These are phyloP conservation scores for Alternaria ventricosa DNA, from an alignment of 2,329 filamentous ascomycete genomes.

Conservation along the genomic window DNA sequence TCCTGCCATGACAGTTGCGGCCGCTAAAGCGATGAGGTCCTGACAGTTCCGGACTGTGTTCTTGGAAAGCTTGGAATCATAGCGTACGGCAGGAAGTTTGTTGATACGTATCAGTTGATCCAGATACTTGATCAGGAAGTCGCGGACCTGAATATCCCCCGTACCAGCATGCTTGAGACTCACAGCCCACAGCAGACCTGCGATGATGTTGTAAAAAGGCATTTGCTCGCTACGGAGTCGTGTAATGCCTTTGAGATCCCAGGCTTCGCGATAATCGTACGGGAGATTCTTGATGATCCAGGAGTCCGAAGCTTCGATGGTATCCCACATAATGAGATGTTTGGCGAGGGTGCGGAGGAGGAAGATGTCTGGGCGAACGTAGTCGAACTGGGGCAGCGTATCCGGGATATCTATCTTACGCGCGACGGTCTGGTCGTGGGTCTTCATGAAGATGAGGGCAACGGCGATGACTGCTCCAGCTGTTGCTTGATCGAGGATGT, in stretches of 20 bases:
- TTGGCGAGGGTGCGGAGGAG: conserved; percentile 87
- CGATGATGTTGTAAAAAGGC: conserved; percentile 89
- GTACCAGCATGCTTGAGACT: conserved; percentile 56
- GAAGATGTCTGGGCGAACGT: conserved; percentile 91
- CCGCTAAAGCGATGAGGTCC: conserved; percentile 81
- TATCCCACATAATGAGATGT: conserved; percentile 91
- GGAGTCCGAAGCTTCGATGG: conserved; percentile 72
- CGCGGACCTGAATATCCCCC: conserved; percentile 70
- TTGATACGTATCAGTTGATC: conserved; percentile 85
- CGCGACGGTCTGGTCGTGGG: conserved; percentile 83
- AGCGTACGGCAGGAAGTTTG: conserved; percentile 67
- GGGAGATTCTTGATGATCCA: conserved; percentile 84
- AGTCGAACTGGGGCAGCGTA: conserved; percentile 90
- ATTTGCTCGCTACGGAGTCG: conserved; percentile 81
- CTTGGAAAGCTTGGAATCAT: conserved; percentile 83
- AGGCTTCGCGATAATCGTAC: conserved; percentile 67
- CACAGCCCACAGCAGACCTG: conserved; percentile 80
- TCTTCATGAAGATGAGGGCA: conserved; percentile 95
- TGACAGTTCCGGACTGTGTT: conserved; percentile 90
- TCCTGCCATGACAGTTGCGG: conserved; percentile 91
- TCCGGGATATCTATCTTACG: conserved; percentile 93
- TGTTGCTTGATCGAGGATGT: conserved; percentile 90
- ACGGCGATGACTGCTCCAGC: conserved; percentile 92
- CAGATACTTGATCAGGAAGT: conserved; percentile 82
- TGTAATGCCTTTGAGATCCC: conserved; percentile 65